phyloP scores from a whole-genome alignment of 495 filamentous ascomycete species.

The Parachaetomium inaequale region DNA sequence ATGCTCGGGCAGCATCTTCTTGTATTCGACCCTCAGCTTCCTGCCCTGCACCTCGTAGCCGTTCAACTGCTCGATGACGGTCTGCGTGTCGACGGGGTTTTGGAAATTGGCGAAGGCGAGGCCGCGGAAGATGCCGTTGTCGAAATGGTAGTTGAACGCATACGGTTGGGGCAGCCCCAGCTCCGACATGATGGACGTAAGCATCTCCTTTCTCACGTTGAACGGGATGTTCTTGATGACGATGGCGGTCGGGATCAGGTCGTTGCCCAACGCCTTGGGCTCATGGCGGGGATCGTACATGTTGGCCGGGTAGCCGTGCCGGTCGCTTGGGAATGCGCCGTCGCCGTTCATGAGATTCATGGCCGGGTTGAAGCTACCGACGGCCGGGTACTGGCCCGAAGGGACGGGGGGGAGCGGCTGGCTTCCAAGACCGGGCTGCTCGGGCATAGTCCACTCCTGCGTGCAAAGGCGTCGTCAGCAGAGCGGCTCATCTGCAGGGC shows the following conservation, averaged over 20 bases:
- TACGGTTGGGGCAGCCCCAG: conserved; percentile 89
- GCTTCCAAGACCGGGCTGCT: conserved; percentile 41
- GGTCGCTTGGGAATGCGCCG: conserved; percentile 26
- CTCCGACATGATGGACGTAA: conserved; percentile 88
- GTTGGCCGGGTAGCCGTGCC: conserved; percentile 28
- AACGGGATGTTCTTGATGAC: conserved; percentile 99
- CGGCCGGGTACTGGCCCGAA: conserved; percentile 32
- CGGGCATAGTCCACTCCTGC: conserved; percentile 49
- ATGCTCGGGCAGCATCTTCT: conserved; percentile 95
- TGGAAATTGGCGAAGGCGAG: conserved; percentile 98
- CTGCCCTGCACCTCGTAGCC: conserved; percentile 92
- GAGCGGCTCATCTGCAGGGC: conserved; percentile 2
- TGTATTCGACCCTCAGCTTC: conserved; percentile 95
- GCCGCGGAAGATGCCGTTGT: conserved; percentile 94
- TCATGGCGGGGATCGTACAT: conserved; percentile 37
- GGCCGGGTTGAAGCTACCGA: conserved; percentile 24
- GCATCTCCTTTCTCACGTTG: conserved; percentile 93
- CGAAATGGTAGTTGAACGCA: conserved; percentile 99
- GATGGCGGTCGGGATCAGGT: conserved; percentile 95
- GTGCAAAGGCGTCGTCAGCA: conserved; percentile 7
- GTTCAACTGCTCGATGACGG: conserved; percentile 87
- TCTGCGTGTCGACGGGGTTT: conserved; percentile 84
- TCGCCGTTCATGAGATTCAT: conserved; percentile 35
- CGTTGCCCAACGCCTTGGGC: conserved; percentile 42
- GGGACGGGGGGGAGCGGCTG: conserved; percentile 36